These are phyloP conservation scores for Arxiozyma heterogenica DNA, from an alignment of 1,139 yeast genomes.

Conservation along the genomic window DNA sequence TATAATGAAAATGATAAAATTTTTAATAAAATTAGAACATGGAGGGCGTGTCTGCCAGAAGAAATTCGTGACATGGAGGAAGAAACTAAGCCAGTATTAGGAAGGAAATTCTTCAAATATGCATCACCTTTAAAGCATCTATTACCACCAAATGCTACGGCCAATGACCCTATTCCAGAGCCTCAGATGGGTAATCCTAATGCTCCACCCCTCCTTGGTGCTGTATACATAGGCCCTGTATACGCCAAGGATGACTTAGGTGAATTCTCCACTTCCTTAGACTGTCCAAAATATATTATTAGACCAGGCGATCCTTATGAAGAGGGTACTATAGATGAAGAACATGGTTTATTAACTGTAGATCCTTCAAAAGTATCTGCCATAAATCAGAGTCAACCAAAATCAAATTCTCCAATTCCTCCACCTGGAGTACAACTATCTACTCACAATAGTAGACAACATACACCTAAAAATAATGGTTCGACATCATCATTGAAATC, in stretches of 20 bases:
- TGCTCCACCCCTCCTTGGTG: conserved; percentile 91
- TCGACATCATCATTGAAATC: conserved; percentile 1
- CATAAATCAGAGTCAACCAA: not conserved
- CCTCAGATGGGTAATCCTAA: conserved; percentile 68
- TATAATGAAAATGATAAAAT: conserved; percentile 85
- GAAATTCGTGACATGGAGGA: conserved; percentile 84
- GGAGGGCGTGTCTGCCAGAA: conserved; percentile 98
- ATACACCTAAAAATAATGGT: not conserved
- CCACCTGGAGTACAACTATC: not conserved
- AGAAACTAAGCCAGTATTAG: conserved; percentile 57
- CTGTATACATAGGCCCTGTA: conserved; percentile 70
- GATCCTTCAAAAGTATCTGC: not conserved
- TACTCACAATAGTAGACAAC: conserved; percentile 1
- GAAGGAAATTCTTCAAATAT: conserved; percentile 54
- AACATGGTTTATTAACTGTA: conserved; percentile 23
- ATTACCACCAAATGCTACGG: conserved; percentile 63
- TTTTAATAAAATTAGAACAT: conserved; percentile 89
- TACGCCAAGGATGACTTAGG: conserved; percentile 72
- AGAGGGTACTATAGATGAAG: conserved; percentile 29
- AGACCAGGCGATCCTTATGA: conserved; percentile 35
- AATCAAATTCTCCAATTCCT: not conserved
- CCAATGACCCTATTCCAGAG: conserved; percentile 69
- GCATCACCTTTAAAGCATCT: conserved; percentile 79
- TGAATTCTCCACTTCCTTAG: conserved; percentile 52
- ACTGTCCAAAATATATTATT: conserved; percentile 53